phyloP scores from a whole-genome alignment of 2,329 filamentous ascomycete species.

The Calonectria leucothoes region DNA sequence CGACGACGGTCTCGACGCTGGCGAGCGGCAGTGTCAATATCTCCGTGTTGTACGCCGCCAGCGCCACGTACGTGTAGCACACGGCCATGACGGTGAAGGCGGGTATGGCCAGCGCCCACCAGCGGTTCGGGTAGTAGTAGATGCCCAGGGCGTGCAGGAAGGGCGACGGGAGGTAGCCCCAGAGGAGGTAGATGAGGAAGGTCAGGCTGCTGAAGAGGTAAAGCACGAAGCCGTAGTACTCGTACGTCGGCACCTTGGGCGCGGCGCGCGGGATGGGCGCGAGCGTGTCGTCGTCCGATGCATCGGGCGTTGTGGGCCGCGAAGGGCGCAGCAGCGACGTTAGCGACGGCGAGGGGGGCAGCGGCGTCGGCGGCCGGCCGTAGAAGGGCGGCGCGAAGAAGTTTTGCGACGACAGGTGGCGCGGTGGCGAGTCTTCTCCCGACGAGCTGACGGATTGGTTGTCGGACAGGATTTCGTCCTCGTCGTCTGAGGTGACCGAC shows the following conservation, averaged over 20 bases:
- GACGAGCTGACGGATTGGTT: slow-evolving; percentile 47
- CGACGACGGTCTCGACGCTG: slow-evolving; percentile 89
- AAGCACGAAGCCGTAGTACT: slow-evolving; percentile 98
- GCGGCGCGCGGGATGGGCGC: slow-evolving; percentile 87
- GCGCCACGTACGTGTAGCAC: slow-evolving; percentile 92
- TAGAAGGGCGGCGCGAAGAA: slow-evolving; percentile 89
- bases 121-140: slow-evolving; percentile 95
- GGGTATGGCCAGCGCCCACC: slow-evolving; percentile 96
- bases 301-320: slow-evolving; percentile 92
- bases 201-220: slow-evolving; percentile 89
- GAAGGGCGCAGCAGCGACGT: slow-evolving; percentile 92
- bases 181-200: slow-evolving; percentile 79
- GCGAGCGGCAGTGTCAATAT: slow-evolving; percentile 85
- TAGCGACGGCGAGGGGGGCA: slow-evolving; percentile 91
- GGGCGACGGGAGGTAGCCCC: slow-evolving; percentile 92
- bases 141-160: slow-evolving; percentile 94
- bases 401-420: slow-evolving; percentile 60
- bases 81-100: slow-evolving; percentile 89
- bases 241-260: slow-evolving; percentile 97
- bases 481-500: slow-evolving; percentile 51
- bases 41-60: slow-evolving; percentile 90
- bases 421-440: slow-evolving; percentile 53
- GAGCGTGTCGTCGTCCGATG: slow-evolving; percentile 87
- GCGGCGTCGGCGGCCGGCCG: slow-evolving; percentile 92
- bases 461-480: slow-evolving; percentile 51